Evolutionary conservation across 352 stramenopile genomes (phyloP), one percentile per base, ranked within the genome.

Genomic region (Pythium dissimile): DNA sequence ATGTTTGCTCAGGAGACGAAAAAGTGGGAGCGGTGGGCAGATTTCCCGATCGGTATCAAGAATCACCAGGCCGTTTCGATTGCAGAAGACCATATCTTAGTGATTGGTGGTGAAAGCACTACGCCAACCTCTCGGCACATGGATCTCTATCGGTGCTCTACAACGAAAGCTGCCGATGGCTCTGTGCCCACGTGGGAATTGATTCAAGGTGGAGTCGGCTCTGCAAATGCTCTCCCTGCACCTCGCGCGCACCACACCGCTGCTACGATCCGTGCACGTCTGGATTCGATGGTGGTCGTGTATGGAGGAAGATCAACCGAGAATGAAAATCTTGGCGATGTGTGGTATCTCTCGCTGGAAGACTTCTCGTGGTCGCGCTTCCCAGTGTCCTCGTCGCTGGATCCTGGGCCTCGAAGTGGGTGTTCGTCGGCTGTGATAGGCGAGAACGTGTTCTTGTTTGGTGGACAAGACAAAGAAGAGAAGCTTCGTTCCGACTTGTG

Each of bases 401-500:
- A 94, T 49, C 86, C 86, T 31, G 84, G 86, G 3, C 77, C 84
- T 23, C 67, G 86, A 51, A 64, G 73, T n/a, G 82, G 79, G 12
- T 94, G 82, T 23, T 77, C 79, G 0, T 77, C 74, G 24, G 62
- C 70, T 32, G 86, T 89, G 12, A 89, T 94, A 24, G 86, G 86
- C 6, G 86, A 95, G 48, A 88, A 72, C 37, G 82, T 95, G 2
- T 95, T 86, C 37, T 47, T 95, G 0, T 95, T 94, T 56, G 86
- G 84, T 35, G 86, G 86, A 1, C 66, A 87, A 54, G 84, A 94
- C 61, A 83, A 83, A 37, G 84, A 92, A 62, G 83, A 90, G 42
- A 88, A 86, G 32, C 66, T 86, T 16, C 71, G 84, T 26, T 77
- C 84, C 3, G 86, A 94, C 52, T 59, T 95, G 15, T 95, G 86